phyloP scores from a whole-genome alignment of 768 basidiomycete species.

The Cyclocybe cylindracea region DNA sequence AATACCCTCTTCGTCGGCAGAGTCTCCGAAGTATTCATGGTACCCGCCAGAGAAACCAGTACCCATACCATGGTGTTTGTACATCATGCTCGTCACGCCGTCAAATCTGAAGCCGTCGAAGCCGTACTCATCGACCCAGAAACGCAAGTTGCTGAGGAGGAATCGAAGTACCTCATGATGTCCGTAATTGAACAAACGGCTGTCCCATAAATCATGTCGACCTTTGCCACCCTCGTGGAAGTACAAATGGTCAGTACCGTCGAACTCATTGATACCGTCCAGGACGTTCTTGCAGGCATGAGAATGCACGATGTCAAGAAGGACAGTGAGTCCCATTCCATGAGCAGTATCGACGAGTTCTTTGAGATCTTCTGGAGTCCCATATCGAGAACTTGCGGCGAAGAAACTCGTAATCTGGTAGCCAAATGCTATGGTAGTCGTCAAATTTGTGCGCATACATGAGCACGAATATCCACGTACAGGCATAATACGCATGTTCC shows the following conservation, averaged over 20 bases:
- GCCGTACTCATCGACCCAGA: constrained; percentile 91
- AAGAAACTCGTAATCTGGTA: constrained; percentile 99
- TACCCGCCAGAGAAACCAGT: constrained; percentile 98
- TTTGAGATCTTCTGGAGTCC: constrained; percentile 93
- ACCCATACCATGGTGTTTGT: constrained; percentile 96
- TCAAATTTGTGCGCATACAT: background rate
- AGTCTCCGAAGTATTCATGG: constrained; percentile 93
- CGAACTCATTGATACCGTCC: constrained; percentile 94
- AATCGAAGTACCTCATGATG: constrained; percentile 94
- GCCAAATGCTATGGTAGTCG: constrained; percentile 72
- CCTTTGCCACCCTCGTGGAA: constrained; percentile 95
- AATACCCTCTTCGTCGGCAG: constrained; percentile 85
- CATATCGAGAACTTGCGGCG: constrained; percentile 94
- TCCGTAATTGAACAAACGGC: constrained; percentile 95
- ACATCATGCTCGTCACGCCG: constrained; percentile 99
- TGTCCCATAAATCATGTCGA: constrained; percentile 96
- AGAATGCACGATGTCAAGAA: constrained; percentile 96
- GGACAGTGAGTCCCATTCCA: constrained; percentile 86
- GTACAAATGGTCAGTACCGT: constrained; percentile 96
- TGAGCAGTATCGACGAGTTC: constrained; percentile 96
- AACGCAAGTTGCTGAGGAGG: constrained; percentile 91
- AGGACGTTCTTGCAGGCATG: constrained; percentile 98
- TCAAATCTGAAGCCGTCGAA: constrained; percentile 99
- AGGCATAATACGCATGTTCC: constrained; percentile 98
- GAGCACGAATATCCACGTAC: constrained; percentile 45